Evolutionary conservation across 2,329 filamentous ascomycete species (phyloP), one percentile per base, ranked within the genome.

Genomic region (Sporothrix brasiliensis): DNA sequence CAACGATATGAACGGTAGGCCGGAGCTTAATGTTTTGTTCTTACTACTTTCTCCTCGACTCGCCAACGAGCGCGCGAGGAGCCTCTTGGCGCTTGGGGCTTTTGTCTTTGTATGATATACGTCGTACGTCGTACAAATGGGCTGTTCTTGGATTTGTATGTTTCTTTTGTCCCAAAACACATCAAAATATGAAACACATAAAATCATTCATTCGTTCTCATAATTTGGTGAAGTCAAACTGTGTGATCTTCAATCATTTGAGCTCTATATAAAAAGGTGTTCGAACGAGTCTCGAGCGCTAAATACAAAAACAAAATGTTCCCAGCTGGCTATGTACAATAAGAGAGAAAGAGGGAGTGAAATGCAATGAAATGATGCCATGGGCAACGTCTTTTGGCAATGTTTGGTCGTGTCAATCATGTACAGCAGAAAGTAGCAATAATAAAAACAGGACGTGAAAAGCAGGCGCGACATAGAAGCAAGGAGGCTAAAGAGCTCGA

Each of bases 381-480:
- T 44, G 56, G 39, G 19, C 41, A 34, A 34, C 44, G 52, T 56
- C 24, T 47, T 49, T 52, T 11, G 52, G n/a, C 16, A 53, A 24
- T 52, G 63, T 53, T 53, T 21, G 39, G 39, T 63, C 63, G 63
- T 67, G 41, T 53, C 63, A 53, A 67, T 67, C 58, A 54, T 67
- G 34, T 41, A 56, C 65, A 54, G n/a, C 34, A 9, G 34, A 34
- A 34, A 34, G 6, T 9, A 34, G 1, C 34, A 34, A 34, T 34
- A 21, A 41, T 44, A 67, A 56, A 56, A 27, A 7, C 16, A 24
- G n/a, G 58, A n/a, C 14, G 56, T 44, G 56, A 3, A 24, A 61
- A 7, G 39, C n/a, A 44, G 39, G 39, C 56, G 30, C 53, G 19
- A 34, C 39, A 44, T 61, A 13, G 11, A 44, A 10, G 39, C 56